phyloP scores from a whole-genome alignment of 2,329 filamentous ascomycete species.

The Catunica adiposa region DNA sequence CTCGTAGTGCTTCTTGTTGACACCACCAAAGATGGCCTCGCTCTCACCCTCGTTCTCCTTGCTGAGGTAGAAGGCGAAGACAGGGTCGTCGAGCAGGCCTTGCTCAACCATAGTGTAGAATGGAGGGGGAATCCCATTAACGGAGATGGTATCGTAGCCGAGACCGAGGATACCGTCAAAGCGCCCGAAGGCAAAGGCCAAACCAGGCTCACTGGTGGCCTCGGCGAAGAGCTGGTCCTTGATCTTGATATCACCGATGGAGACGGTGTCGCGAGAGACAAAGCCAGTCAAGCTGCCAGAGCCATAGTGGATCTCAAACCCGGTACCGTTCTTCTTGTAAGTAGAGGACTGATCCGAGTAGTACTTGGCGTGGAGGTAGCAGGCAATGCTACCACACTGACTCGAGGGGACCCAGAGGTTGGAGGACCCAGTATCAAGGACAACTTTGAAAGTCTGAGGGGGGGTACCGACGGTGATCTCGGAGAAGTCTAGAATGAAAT shows the following conservation, averaged over 20 bases:
- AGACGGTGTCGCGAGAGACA: slow-evolving; percentile 72
- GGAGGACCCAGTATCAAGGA: slow-evolving; percentile 95
- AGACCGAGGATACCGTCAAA: slow-evolving; percentile 96
- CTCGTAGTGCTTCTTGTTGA: slow-evolving; percentile 63
- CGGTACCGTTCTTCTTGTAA: slow-evolving; percentile 84
- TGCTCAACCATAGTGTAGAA: slow-evolving; percentile 95
- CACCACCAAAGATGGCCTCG: slow-evolving; percentile 76
- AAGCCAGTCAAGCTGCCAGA: slow-evolving; percentile 89
- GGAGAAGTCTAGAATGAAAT: slow-evolving; percentile 59
- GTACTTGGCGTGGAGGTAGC: slow-evolving; percentile 95
- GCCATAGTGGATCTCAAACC: slow-evolving; percentile 88
- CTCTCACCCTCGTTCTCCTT: slow-evolving; percentile 52
- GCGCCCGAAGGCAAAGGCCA: slow-evolving; percentile 92
- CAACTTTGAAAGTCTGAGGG: slow-evolving; percentile 92
- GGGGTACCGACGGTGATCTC: slow-evolving; percentile 87
- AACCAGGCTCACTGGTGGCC: slow-evolving; percentile 84
- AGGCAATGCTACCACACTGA: slow-evolving; percentile 86
- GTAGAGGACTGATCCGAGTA: slow-evolving; percentile 77
- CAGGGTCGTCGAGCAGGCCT: slow-evolving; percentile 72
- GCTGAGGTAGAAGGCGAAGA: slow-evolving; percentile 94
- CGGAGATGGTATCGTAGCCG: slow-evolving; percentile 90
- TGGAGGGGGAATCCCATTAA: slow-evolving; percentile 84
- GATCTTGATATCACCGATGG: slow-evolving; percentile 77
- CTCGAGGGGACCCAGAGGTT: slow-evolving; percentile 96
- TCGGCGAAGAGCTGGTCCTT: slow-evolving; percentile 90